These are phyloP conservation scores for Ophiostoma piceae DNA, from an alignment of 2,329 filamentous ascomycete genomes.

Conservation along the genomic window DNA sequence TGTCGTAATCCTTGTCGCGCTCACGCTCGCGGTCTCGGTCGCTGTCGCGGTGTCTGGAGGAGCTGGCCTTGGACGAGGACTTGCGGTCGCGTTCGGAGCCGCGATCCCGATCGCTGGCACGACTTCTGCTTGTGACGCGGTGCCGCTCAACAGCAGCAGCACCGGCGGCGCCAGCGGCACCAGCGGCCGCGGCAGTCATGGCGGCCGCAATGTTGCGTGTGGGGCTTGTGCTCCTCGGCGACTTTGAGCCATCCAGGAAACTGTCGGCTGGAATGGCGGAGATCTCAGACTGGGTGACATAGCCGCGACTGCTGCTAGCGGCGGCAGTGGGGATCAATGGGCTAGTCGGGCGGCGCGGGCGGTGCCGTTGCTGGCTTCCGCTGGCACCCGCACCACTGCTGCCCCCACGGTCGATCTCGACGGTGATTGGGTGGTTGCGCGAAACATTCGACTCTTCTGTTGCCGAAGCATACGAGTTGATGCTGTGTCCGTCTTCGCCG, in stretches of 20 bases:
- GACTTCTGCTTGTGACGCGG: constrained; percentile 30
- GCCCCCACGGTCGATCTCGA: constrained; percentile 68
- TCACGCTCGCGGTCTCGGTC: constrained; percentile 24
- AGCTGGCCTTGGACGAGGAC: neutral
- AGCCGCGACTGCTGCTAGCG: constrained; percentile 55
- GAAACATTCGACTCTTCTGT: constrained; percentile 75
- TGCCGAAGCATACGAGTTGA: constrained; percentile 70
- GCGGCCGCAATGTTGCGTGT: constrained; percentile 39
- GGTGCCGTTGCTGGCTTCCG: constrained; percentile 42
- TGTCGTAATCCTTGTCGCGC: constrained; percentile 30
- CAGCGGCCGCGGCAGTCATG: constrained; percentile 36
- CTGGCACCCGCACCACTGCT: constrained; percentile 11
- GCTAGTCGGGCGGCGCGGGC: constrained; percentile 54
- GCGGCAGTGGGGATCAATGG: constrained; percentile 49
- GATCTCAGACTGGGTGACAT: constrained; percentile 70
- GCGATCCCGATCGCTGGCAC: constrained; percentile 38
- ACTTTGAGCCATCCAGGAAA: constrained; percentile 55
- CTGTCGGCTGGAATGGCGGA: constrained; percentile 65
- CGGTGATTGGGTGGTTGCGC: constrained; percentile 75
- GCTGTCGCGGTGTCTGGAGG: constrained; percentile 13
- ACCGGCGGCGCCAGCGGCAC: constrained; percentile 34
- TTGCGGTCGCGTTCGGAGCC: constrained; percentile 35
- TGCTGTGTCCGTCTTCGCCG: constrained; percentile 59
- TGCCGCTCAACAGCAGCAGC: constrained; percentile 39
- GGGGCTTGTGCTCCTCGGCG: constrained; percentile 42